Evolutionary conservation across 345 rosid species (phyloP), one percentile per base, ranked within the genome.

Genomic region (Combretum micranthum): DNA sequence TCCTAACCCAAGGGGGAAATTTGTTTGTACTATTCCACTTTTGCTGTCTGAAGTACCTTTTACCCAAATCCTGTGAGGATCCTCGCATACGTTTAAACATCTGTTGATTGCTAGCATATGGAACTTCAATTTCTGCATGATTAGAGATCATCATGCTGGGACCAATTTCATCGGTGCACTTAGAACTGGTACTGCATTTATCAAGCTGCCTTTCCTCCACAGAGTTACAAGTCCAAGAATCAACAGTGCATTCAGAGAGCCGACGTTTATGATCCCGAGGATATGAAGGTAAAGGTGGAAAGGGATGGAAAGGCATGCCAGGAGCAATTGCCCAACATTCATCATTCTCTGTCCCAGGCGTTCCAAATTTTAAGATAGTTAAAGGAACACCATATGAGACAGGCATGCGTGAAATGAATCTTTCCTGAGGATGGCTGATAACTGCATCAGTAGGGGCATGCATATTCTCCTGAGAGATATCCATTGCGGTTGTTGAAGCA

Each of bases 341-440:
- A 2, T 50, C 55, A 51, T 57, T 72, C 56, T 78, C 87, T 55
- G 70, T 70, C 63, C 61, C 57, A 10, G 82, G 78, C 50, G 80
- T 75, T 16, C 94, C 91, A 55, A 70, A 81, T 48, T 79, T 82
- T 73, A 80, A 55, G 47, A 83, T 65, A 63, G 74, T 64, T 65
- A 85, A 60, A 10, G 98, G 98, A 69, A 91, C 75, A 45, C 99
- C 99, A 65, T 83, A 93, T 13, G 99, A 80, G 59, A 87, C 88
- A 13, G 89, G 82, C 68, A 71, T 52, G 51, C 80, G 75, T 22
- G 90, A 79, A 64, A 61, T 59, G 72, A 86, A 90, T 75, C 80
- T 82, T 67, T 52, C n/a, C 71, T 69, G 92, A 22, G 73, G 83
- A 60, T 67, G 72, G 39, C 83, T 90, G 4, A 65, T 61, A 45